phyloP scores from a whole-genome alignment of 129 eudicot genomes.

The Tagetes patula region DNA sequence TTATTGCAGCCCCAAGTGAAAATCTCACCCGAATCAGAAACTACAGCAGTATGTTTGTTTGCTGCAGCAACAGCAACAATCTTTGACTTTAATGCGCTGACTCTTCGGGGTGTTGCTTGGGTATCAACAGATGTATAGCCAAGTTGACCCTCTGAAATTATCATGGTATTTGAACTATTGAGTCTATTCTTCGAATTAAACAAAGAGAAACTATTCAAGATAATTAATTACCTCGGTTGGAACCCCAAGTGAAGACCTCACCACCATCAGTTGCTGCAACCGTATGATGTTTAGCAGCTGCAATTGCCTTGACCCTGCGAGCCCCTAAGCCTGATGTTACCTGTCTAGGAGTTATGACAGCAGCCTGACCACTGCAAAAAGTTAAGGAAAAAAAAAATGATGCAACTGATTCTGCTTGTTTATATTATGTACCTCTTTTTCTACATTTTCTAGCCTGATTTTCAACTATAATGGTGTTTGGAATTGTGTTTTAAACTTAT shows the following conservation, averaged over 20 bases:
- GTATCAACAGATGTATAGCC: constrained; percentile 98
- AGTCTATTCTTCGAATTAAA: background rate
- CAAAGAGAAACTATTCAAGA: background rate
- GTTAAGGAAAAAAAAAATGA: background rate
- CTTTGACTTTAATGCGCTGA: constrained; percentile 74
- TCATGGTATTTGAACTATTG: constrained; percentile 1
- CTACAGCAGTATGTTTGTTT: constrained; percentile 93
- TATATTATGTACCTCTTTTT: background rate
- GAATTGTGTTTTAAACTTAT: background rate
- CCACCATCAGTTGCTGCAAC: constrained; percentile 93
- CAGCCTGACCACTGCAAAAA: constrained; percentile 92
- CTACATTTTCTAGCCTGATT: background rate
- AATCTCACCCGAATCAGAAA: constrained; percentile 88
- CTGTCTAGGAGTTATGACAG: constrained; percentile 94
- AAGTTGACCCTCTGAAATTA: constrained; percentile 92
- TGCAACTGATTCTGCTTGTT: background rate
- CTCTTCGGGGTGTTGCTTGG: constrained; percentile 96
- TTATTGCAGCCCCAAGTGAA: constrained; percentile 99
- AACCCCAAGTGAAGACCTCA: constrained; percentile 98
- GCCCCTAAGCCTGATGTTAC: constrained; percentile 89
- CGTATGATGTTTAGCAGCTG: constrained; percentile 99
- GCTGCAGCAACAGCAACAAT: constrained; percentile 95
- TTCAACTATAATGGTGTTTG: background rate
- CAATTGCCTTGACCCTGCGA: constrained; percentile 83
- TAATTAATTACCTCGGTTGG: constrained; percentile 74